Percentiles rank a stretch among this genome's conserved stretches.
These are phyloP conservation scores for Globisporangium camurandrum DNA, from an alignment of 352 stramenopile genomes.

Conservation along the genomic window DNA sequence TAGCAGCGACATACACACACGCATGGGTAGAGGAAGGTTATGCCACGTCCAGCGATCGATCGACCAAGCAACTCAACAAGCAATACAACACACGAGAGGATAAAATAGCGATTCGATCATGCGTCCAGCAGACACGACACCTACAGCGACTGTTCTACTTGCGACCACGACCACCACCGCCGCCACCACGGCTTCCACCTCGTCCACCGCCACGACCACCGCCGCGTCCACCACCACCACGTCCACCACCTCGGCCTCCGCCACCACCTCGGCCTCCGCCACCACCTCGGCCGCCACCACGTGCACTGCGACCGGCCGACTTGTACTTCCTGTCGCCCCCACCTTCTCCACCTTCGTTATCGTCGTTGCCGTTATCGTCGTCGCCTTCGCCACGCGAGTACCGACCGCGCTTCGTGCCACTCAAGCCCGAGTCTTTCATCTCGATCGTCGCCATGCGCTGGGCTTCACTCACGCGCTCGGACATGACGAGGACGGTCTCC, in stretches of 20 bases:
- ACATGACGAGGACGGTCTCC: conserved; percentile 94
- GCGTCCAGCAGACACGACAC: too few species aligned
- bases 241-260: conserved; percentile 18
- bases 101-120: conserved; percentile 1
- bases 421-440: conserved; percentile 77
- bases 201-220: conserved; percentile 19
- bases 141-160: too few species aligned
- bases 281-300: conserved; percentile 10
- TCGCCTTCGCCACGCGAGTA: conserved; percentile 54
- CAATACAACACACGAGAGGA: too few species aligned
- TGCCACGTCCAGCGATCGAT: too few species aligned
- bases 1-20: conserved; percentile 8
- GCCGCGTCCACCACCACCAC: conserved; percentile 20
- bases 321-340: conserved; percentile 82
- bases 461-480: conserved; percentile 96
- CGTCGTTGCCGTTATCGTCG: conserved; percentile 27
- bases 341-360: conserved; percentile 5
- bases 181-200: conserved; percentile 16
- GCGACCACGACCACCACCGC: conserved; percentile 19
- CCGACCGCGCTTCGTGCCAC: conserved; percentile 41
- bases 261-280: conserved; percentile 18
- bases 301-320: conserved; percentile 48
- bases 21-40: conserved; percentile 2
- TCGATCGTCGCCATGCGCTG: conserved; percentile 92
- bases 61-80: too few species aligned